Conservation (phyloP, 345 rosid species). For the Anacardium occidentale region DNA sequence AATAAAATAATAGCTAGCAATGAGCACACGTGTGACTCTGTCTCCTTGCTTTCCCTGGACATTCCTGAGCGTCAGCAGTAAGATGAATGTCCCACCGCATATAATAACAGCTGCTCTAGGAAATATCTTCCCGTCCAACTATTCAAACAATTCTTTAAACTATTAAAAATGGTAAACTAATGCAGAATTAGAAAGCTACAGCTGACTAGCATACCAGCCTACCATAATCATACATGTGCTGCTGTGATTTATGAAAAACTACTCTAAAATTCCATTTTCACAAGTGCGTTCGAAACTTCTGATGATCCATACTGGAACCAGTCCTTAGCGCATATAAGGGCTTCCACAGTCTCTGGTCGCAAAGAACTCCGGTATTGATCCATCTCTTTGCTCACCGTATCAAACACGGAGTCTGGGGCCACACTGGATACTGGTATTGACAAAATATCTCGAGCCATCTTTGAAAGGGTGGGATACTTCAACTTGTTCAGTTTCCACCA, state of each 20-base stretch:
- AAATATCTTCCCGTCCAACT: conserved; percentile 18
- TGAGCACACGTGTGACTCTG: no score
- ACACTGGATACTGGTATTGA: conserved; percentile 63
- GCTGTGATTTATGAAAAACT: not conserved
- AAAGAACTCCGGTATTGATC: conserved; percentile 68
- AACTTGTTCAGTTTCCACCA: conserved; percentile 95
- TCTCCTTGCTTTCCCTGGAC: no score
- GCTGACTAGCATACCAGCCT: conserved; percentile 20
- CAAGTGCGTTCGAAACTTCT: conserved; percentile 39
- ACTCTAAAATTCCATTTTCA: conserved; percentile 61
- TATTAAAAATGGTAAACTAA: conserved; percentile 9
- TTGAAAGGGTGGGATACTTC: conserved; percentile 77
- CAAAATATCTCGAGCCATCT: conserved; percentile 87
- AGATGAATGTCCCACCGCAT: not conserved
- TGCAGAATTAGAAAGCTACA: not conserved
- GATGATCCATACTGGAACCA: conserved; percentile 59
- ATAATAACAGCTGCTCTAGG: not conserved
- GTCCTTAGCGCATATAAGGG: conserved; percentile 82
- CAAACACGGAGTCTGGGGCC: conserved; percentile 54
- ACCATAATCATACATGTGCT: conserved; percentile 17
- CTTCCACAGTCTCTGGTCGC: conserved; percentile 86
- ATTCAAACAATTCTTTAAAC: conserved; percentile 18
- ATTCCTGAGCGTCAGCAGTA: not conserved
- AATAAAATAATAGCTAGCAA: no score
- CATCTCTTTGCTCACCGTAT: conserved; percentile 51